These are phyloP conservation scores for Elsinoe fawcettii DNA, from an alignment of 2,329 filamentous ascomycete genomes.

Conservation along the genomic window DNA sequence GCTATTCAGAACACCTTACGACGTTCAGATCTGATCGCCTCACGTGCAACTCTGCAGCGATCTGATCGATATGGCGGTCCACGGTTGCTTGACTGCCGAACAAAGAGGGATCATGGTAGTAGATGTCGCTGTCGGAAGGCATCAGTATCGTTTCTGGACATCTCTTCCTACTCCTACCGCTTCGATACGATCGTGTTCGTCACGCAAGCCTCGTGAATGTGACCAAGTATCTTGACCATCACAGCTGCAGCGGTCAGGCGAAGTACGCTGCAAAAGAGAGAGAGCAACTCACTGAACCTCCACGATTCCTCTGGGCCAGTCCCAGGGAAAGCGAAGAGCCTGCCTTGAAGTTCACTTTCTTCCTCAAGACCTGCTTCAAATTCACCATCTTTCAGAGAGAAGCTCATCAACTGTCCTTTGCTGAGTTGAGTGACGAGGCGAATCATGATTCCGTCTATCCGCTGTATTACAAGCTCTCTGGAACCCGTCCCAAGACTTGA, in stretches of 20 bases:
- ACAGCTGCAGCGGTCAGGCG: conserved; percentile 37
- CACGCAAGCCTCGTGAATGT: conserved; percentile 46
- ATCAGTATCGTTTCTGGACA: background rate
- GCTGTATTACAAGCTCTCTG: background rate
- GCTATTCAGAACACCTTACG: conserved; percentile 39
- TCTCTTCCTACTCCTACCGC: background rate
- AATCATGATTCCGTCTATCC: background rate
- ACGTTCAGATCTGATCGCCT: conserved; percentile 61
- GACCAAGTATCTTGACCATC: conserved; percentile 47
- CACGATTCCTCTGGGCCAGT: conserved; percentile 49
- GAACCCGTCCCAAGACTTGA: background rate
- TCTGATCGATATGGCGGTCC: conserved; percentile 64
- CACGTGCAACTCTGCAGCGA: conserved; percentile 62
- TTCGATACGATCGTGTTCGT: background rate
- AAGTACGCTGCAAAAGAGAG: background rate
- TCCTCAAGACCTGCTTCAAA: background rate
- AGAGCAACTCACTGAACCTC: conserved; percentile 42
- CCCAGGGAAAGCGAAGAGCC: conserved; percentile 42
- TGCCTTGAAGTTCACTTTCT: background rate
- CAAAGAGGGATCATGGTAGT: conserved; percentile 65
- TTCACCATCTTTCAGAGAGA: background rate
- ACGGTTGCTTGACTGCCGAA: conserved; percentile 63
- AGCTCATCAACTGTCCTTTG: background rate
- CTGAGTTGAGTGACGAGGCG: background rate
- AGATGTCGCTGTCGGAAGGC: conserved; percentile 59